These are phyloP conservation scores for Ascoidea asiatica DNA, from an alignment of 805 yeast species.

Conservation along the genomic window DNA sequence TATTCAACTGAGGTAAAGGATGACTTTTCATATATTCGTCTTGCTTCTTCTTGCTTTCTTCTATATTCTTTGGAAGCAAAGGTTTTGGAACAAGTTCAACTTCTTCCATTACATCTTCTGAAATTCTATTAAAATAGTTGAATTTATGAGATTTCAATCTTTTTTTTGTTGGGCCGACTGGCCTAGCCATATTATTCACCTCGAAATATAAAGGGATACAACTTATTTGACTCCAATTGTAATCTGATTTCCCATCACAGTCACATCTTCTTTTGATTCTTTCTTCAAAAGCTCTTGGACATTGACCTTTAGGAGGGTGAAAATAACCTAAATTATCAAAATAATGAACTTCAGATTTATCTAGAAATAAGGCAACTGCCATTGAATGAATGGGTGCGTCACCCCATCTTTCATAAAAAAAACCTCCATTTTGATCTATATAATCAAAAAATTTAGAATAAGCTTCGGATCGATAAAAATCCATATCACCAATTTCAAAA, in stretches of 20 bases:
- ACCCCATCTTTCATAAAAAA: slow-evolving; percentile 50
- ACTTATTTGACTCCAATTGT: slow-evolving; percentile 34
- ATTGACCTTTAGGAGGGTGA: slow-evolving; percentile 43
- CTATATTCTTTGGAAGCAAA: neutral
- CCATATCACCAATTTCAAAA: slow-evolving; percentile 41
- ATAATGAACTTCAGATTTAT: slow-evolving; percentile 18
- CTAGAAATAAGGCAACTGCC: slow-evolving; percentile 23
- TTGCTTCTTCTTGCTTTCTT: neutral
- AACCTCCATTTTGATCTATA: slow-evolving; percentile 36
- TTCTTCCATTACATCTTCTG: neutral
- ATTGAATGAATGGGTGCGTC: slow-evolving; percentile 42
- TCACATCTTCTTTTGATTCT: slow-evolving; percentile 34
- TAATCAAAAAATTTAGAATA: slow-evolving; percentile 31
- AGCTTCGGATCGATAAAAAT: slow-evolving; percentile 32
- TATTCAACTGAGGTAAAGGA: neutral
- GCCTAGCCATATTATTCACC: slow-evolving; percentile 18
- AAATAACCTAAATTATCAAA: slow-evolving; percentile 40
- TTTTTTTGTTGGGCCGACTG: slow-evolving; percentile 12
- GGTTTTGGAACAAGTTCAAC: neutral
- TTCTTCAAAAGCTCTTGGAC: slow-evolving; percentile 37
- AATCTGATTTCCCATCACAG: slow-evolving; percentile 35
- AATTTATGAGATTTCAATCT: slow-evolving; percentile 7
- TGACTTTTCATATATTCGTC: no score
- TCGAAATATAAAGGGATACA: slow-evolving; percentile 34
- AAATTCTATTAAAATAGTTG: neutral